Evolutionary conservation across 495 filamentous ascomycete species (phyloP), one percentile per base, ranked within the genome.

Genomic region (Choiromyces venosus): DNA sequence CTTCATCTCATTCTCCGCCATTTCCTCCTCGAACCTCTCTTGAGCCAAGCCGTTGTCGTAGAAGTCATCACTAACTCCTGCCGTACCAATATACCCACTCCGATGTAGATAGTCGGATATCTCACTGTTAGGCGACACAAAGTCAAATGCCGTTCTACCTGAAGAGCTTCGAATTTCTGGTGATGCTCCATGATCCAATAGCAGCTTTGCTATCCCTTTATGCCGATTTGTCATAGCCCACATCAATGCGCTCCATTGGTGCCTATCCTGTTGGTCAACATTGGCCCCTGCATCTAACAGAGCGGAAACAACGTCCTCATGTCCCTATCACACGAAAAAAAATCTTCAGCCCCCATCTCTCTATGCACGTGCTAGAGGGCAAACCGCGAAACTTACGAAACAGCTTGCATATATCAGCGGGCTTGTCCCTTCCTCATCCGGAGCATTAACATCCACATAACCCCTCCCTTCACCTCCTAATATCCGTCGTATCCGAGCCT

Each of bases 211-310:
- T 78, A 99, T 98, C 38, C 89, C 89, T 82, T 97, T 97, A 82
- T 99, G 95, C 75, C 93, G 86, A 81, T 98, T 99, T 52, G 95
- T 98, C 93, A 97, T 98, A 39, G 95, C 95, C 95, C 95, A 99
- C 95, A 98, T 99, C 78, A 99, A 84, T 25, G 95, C 90, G 81
- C 93, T 99, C 95, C 95, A 99, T 75, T 94, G 89, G 81, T 98
- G 96, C 67, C 91, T 89, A 81, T 99, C 95, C 83, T 97, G 95
- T 80, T 91, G 89, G 82, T 99, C 93, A 37, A 97, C 92, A 74
- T 93, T 88, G n/a, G 92, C 95, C 6, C 95, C 93, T 9, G 91
- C 92, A 67, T 93, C 88, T 40, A 99, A 86, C 44, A 99, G 88
- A 40, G 90, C 89, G 65, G 89, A 85, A 36, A 97, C 95, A 14